Base-by-base conservation (phyloP, 148 eudicot genomes). In the Salicornia ramosissima region DNA sequence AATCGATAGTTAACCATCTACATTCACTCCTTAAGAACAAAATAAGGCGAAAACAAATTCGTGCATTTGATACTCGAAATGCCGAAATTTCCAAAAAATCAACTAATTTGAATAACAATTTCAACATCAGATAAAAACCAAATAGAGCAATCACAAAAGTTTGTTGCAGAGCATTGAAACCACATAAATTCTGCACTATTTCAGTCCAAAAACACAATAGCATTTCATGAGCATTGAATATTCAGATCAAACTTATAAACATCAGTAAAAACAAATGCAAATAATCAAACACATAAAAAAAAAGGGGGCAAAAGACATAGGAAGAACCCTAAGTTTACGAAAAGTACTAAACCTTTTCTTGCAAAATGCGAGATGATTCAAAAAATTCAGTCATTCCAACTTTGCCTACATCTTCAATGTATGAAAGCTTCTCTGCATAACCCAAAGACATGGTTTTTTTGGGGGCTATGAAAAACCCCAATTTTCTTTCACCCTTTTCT, bases 311-410 rank as follows among this genome's bases (percentile, higher is more conserved):
- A 24, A 71, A 58, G 6, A 31, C 31, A 67, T n/a, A n/a, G n/a
- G n/a, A 29, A 28, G 54, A 58, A 67, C 28, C 45, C 77, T 28
- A 45, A 18, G 4, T 12, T 46, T n/a, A n/a, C n/a, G 39, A 10
- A 5, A n/a, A 61, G 71, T 57, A 61, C 10, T 6, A 36, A 46
- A 87, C 96, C 66, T 87, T 90, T 65, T 87, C 80, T 24, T 74
- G 83, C 71, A 87, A 75, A 80, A 83, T 52, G 61, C 40, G 78
- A 68, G 88, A 76, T 57, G 90, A 59, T 83, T 90, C 92, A 65
- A 90, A 87, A 72, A 82, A 72, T 71, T 87, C 96, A 29, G 84
- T 50, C 96, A 90, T 87, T 78, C 96, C 96, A 72, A 90, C 92
- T 30, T 81, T 80, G 61, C 90, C 96, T 64, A 90, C 96, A 82